Conservation (phyloP, 176 grass and related monocot species). For the Eremochloa ophiuroides region DNA sequence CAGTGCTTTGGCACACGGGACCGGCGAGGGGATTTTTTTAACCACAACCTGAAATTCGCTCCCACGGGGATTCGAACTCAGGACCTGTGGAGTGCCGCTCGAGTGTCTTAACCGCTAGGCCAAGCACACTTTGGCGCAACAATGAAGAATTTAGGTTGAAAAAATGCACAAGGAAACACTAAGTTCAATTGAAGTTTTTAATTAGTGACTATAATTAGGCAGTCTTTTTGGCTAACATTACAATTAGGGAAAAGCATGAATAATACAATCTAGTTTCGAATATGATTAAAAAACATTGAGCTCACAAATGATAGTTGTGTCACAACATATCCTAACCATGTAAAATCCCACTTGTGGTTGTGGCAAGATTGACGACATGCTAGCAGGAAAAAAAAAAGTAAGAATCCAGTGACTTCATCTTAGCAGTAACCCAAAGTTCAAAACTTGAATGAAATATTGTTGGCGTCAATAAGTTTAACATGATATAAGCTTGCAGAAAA, state of each 20-base stretch:
- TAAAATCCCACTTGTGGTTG: neutral
- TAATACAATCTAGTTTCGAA: neutral
- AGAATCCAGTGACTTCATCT: slow-evolving; percentile 1
- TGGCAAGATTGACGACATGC: neutral
- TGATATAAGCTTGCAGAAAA: slow-evolving; percentile 4
- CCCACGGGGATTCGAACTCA: too few species aligned
- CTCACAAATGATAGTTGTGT: neutral
- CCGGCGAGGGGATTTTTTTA: too few species aligned
- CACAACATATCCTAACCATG: neutral
- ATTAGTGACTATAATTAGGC: neutral
- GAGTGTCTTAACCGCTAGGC: too few species aligned
- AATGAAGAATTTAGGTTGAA: neutral
- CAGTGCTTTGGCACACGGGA: too few species aligned
- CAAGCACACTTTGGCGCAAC: too few species aligned
- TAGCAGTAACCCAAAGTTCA: neutral
- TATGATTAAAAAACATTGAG: neutral
- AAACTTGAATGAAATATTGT: neutral
- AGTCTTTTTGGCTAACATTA: neutral
- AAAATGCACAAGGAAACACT: neutral
- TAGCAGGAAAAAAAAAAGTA: slow-evolving; percentile 12
- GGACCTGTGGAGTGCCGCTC: too few species aligned
- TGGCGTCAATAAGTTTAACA: neutral
- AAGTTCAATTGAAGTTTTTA: neutral
- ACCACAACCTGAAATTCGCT: too few species aligned
- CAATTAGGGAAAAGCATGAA: neutral